These are phyloP conservation scores for Irpex lacteus DNA, from an alignment of 1,284 basidiomycete genomes.

Conservation along the genomic window DNA sequence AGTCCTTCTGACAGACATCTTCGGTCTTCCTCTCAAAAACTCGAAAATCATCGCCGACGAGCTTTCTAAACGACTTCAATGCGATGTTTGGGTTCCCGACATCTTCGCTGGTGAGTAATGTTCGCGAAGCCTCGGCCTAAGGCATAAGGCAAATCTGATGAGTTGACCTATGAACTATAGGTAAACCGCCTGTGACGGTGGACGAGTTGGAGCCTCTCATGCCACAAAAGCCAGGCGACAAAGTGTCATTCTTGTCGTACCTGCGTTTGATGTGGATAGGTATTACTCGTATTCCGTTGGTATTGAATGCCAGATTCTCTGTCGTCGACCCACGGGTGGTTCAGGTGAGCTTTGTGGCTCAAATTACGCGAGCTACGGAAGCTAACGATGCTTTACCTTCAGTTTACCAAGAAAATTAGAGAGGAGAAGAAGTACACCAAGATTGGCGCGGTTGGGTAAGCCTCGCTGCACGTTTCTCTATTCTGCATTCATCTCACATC, in stretches of 20 bases:
- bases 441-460: slow-evolving; percentile 59
- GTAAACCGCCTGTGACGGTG: slow-evolving; percentile 37
- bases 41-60: slow-evolving; percentile 63
- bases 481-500: not conserved
- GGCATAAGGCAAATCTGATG: not conserved
- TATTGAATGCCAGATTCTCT: slow-evolving; percentile 38
- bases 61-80: slow-evolving; percentile 46
- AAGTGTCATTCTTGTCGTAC: slow-evolving; percentile 30
- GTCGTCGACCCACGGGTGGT: slow-evolving; percentile 37
- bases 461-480: slow-evolving; percentile 3
- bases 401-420: slow-evolving; percentile 51
- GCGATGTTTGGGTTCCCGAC: slow-evolving; percentile 66
- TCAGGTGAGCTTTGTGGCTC: slow-evolving; percentile 22
- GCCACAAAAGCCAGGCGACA: slow-evolving; percentile 40
- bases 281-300: slow-evolving; percentile 29
- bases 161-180: slow-evolving; percentile 25
- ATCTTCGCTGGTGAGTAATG: slow-evolving; percentile 39
- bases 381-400: not conserved
- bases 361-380: not conserved
- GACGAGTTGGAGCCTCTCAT: slow-evolving; percentile 33
- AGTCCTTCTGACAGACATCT: slow-evolving; percentile 58
- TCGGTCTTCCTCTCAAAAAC: slow-evolving; percentile 55
- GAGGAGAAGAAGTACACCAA: slow-evolving; percentile 53
- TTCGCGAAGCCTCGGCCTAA: not conserved
- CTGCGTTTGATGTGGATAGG: slow-evolving; percentile 31